Evolutionary conservation across 2,329 filamentous ascomycete species (phyloP).

Genomic region (Emergomyces orientalis): DNA sequence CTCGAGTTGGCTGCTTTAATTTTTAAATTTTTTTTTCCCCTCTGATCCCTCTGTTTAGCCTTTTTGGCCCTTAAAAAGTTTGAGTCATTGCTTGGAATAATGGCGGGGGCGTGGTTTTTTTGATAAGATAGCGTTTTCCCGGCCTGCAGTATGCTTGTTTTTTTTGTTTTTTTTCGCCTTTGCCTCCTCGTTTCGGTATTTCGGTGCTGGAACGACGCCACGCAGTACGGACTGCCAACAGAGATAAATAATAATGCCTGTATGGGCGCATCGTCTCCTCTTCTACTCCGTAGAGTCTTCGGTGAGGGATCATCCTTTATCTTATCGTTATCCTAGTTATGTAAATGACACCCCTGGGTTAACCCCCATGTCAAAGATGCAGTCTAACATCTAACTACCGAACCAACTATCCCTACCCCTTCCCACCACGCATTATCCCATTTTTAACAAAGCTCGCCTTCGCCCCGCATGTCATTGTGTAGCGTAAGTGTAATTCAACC

Average conservation of each 20-base stretch:
- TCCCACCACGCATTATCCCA: neutral
- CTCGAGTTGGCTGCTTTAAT: neutral
- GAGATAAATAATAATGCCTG: neutral
- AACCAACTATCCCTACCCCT: neutral
- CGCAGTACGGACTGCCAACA: neutral
- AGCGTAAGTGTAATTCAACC: neutral
- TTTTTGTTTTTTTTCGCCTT: neutral
- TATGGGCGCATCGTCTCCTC: neutral
- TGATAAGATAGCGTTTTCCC: neutral
- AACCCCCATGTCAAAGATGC: neutral
- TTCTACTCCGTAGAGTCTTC: neutral
- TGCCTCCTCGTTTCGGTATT: neutral
- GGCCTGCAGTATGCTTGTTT: neutral
- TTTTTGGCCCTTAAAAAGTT: conserved; percentile 7
- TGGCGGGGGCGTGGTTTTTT: conserved; percentile 9
- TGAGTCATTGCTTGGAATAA: conserved; percentile 11
- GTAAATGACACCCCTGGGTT: neutral
- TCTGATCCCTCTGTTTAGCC: neutral
- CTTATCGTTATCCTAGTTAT: neutral
- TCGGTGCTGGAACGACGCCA: neutral
- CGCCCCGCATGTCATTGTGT: neutral
- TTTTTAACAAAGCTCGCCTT: neutral
- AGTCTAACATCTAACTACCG: neutral
- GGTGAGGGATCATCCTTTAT: too few species aligned
- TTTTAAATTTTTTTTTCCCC: neutral